Evolutionary conservation across 225 moss, liverwort and hornwort genomes (phyloP).

Genomic region (Pseudisothecium myosuroides): DNA sequence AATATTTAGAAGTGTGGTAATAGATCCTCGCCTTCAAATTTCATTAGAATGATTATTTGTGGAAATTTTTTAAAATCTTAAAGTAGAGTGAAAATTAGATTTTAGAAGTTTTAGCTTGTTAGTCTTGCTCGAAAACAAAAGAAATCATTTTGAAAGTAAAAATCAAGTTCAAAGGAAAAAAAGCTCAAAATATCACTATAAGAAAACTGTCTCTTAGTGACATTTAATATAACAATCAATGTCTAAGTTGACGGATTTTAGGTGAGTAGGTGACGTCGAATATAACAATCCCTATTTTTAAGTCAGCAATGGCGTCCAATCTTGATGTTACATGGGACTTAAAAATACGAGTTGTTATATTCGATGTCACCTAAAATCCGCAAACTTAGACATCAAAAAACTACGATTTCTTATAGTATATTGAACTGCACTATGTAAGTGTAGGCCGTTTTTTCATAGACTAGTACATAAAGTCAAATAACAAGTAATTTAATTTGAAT

Average conservation of each 20-base stretch:
- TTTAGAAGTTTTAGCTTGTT: background rate
- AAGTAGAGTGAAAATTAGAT: background rate
- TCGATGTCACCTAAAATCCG: too few relatives aligned
- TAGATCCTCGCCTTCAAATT: background rate
- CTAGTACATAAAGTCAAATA: background rate
- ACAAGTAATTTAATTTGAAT: background rate
- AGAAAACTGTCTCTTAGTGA: too few relatives aligned
- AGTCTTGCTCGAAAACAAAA: background rate
- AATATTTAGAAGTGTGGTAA: background rate
- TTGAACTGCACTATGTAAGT: background rate
- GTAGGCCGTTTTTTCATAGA: background rate
- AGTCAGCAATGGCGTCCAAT: too few relatives aligned
- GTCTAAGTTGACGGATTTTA: too few relatives aligned
- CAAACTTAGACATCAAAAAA: too few relatives aligned
- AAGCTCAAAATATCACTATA: too few relatives aligned
- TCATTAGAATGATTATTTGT: background rate
- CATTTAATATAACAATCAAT: too few relatives aligned
- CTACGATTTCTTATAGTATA: too few relatives aligned
- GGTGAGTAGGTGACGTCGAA: too few relatives aligned
- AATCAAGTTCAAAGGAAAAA: background rate
- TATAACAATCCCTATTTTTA: too few relatives aligned
- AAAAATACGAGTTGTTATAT: too few relatives aligned
- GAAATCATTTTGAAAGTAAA: background rate
- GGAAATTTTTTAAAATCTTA: background rate
- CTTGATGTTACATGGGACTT: too few relatives aligned